Base-by-base conservation (phyloP, 768 basidiomycete genomes). In the Cubamyces sp. region DNA sequence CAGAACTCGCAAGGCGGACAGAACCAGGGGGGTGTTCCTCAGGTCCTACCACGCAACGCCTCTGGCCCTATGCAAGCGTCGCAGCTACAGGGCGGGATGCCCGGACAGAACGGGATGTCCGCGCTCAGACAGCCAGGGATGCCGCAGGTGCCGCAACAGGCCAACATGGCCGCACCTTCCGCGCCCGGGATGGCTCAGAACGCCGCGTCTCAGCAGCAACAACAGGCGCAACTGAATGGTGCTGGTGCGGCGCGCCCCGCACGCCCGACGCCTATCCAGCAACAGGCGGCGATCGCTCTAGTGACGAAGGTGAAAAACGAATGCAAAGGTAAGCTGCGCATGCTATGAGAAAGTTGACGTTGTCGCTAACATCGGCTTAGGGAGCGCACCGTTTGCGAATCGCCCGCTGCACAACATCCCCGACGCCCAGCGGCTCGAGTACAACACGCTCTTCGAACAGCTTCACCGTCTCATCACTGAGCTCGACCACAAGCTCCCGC, bases 391-490 rank as follows among this genome's bases (percentile, higher is more conserved):
- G 4, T 47, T 55, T 43, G 71, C 69, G 7, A 70, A 66, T 47
- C 77, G 80, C 70, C 54, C 67, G 9, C 50, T 66, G 8, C 68
- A 77, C 18, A 78, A 79, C 18, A 67, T 90, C 26, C 78, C 85
- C 5, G 75, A 79, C 9, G 84, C 85, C 1, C 85, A 85, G 60
- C 78, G 83, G 46, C 60, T 75, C 45, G 85, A 85, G 56, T 90
- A 82, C 65, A 81, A 78, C 54, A 68, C 70, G 23, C 43, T 81
- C 5, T 74, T 90, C 28, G 85, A 87, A 51, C 77, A 81, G 39
- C 68, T 86, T 16, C 71, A 71, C 68, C 82, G 78, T 52, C 69
- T 76, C 52, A 77, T 78, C 42, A 47, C 50, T 14, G 86, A 88
- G 0, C 71, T 87, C 23, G 84, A 90, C 3, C 47, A 59, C 39